These are phyloP conservation scores for Aegilops tauschii DNA, from an alignment of 176 grass and related monocot genomes.

Conservation along the genomic window DNA sequence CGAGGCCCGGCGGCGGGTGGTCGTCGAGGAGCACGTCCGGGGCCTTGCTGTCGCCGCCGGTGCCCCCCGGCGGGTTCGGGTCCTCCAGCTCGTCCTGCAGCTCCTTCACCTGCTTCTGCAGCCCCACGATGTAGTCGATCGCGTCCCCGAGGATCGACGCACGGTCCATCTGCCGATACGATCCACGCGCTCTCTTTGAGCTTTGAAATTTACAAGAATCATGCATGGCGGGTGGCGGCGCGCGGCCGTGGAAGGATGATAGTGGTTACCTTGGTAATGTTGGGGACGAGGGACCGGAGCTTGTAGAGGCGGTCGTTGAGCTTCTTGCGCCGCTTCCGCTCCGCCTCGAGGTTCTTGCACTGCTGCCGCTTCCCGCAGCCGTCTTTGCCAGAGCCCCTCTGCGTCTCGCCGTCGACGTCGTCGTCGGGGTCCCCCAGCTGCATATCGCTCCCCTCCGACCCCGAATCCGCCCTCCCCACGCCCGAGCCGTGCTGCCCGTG, in stretches of 20 bases:
- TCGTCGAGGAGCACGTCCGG: conserved; percentile 53
- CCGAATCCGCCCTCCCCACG: conserved; percentile 40
- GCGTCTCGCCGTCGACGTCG: conserved; percentile 48
- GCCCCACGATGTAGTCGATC: conserved; percentile 83
- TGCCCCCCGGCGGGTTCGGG: conserved; percentile 23
- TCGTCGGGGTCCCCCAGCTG: conserved; percentile 57
- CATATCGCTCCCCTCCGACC: conserved; percentile 67
- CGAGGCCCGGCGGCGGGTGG: conserved; percentile 41
- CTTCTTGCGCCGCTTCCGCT: conserved; percentile 76
- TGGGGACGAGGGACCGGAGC: conserved; percentile 82
- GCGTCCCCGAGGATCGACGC: conserved; percentile 89
- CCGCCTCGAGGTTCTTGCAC: conserved; percentile 83
- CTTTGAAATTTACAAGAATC: not conserved
- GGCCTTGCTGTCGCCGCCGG: not conserved
- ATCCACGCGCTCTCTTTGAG: no score
- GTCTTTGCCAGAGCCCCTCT: not conserved
- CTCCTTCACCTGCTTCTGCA: conserved; percentile 84
- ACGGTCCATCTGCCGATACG: conserved; percentile 64
- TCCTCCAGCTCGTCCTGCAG: conserved; percentile 91
- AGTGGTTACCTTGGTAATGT: conserved; percentile 82
- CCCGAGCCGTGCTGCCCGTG: conserved; percentile 31
- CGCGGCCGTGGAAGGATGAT: not conserved
- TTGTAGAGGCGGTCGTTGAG: conserved; percentile 78
- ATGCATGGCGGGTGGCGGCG: not conserved
- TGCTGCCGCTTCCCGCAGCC: conserved; percentile 67